Evolutionary conservation across 2,329 filamentous ascomycete genomes (phyloP).

Genomic region (Boeremia lycopersici): DNA sequence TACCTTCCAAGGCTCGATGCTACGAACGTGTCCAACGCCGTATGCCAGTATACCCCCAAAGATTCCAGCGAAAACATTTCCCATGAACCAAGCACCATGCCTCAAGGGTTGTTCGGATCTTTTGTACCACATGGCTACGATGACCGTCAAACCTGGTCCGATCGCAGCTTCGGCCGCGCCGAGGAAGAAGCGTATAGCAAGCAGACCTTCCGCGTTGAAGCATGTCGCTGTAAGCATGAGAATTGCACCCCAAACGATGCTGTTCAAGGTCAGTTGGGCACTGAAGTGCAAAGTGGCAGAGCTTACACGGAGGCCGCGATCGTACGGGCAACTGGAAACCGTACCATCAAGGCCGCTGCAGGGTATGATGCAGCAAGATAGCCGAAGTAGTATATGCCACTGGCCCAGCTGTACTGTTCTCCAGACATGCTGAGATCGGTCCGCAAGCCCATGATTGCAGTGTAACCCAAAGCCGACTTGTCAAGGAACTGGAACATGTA

Average conservation of each 20-base stretch:
- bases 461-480: conserved; percentile 23
- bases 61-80: conserved; percentile 60
- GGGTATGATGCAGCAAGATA: conserved; percentile 47
- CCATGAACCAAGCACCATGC: conserved; percentile 48
- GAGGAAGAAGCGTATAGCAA: conserved; percentile 56
- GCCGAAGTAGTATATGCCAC: conserved; percentile 31
- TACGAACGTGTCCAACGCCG: conserved; percentile 58
- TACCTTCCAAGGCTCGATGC: conserved; percentile 33
- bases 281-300: conserved; percentile 4
- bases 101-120: conserved; percentile 65
- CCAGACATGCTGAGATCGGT: conserved; percentile 25
- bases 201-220: conserved; percentile 56
- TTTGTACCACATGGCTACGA: conserved; percentile 70
- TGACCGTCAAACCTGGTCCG: conserved; percentile 64
- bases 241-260: conserved; percentile 48
- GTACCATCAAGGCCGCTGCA: conserved; percentile 57
- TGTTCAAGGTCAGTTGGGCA: conserved; percentile 25
- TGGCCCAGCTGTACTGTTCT: conserved; percentile 33
- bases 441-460: conserved; percentile 30
- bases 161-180: conserved; percentile 56
- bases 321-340: conserved; percentile 58
- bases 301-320: conserved; percentile 17
- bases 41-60: conserved; percentile 63
- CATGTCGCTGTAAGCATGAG: conserved; percentile 50
- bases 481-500: conserved; percentile 30